Base-by-base conservation (phyloP, 2,329 filamentous ascomycete species). In the Paecilomyces sp. region DNA sequence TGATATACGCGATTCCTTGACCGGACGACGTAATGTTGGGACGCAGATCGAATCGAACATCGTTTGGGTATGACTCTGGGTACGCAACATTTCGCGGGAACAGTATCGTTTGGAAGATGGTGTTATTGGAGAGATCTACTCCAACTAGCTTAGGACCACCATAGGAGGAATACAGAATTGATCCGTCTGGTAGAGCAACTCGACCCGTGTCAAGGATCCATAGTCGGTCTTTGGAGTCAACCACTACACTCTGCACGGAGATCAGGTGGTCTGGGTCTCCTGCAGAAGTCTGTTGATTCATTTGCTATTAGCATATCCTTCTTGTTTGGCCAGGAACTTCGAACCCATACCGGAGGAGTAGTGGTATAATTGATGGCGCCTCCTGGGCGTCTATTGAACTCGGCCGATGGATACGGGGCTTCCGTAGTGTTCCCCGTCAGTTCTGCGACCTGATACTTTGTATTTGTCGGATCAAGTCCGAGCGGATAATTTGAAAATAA, bases 151-250 rank as follows among this genome's bases (percentile, higher is more conserved):
- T 84, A 0, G 81, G 79, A 0, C 82, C 81, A 36, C 81, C 81
- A 30, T 75, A 74, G 0, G 74, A 69, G 0, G 81, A 74, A 0
- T 68, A 65, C 9, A 82, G 72, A 11, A 82, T 75, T 0, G 74
- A 77, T 3, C 78, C 78, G 53, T 81, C 74, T 0, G 67, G 64
- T 3, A 73, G 73, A n/a, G 73, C 66, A 1, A 75, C 76, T 24
- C 81, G 74, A 8, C 81, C 81, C 2, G 80, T 83, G 62, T 84
- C 81, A 7, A 83, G 75, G 57, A 83, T 78, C 81, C 80, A 83
- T 22, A 83, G 74, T 6, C 79, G 75, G 66, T 83, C 79, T 2
- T 70, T 66, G 0, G 80, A 63, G 61, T 84, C 81, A 18, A 83
- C 74, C 11, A 83, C 80, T 1, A 83, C 79, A 47, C 75, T 79